Base-by-base conservation (phyloP, 495 filamentous ascomycete genomes). In the Trichocladium uniseriatum region DNA sequence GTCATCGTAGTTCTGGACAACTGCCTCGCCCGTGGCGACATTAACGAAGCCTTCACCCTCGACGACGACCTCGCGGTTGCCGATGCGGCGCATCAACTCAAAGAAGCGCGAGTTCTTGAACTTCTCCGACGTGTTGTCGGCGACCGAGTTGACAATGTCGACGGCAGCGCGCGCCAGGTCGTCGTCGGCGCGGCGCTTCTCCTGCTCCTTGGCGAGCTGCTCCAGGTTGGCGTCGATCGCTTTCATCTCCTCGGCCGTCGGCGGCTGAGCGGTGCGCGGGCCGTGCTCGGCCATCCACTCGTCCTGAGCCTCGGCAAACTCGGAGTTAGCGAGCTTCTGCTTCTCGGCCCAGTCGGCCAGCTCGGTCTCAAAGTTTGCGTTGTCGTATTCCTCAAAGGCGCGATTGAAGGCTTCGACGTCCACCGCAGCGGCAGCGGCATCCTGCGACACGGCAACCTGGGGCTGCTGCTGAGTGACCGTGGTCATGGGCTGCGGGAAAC, bases 51-150 rank as follows among this genome's bases (percentile, higher is more conserved):
- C 48, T 29, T 67, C 60, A 28, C 64, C 65, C 2, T 68, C 56
- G 6, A 73, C 64, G 3, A 67, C 64, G 11, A 74, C 53, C 43
- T 74, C 60, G 24, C 45, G 44, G 42, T 62, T 58, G 5, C 60
- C 66, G 29, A 74, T 65, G 31, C 61, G 62, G 22, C 65, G 63
- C 71, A 74, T 73, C 20, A 74, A 54, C 32, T 61, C 51, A 0
- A 74, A 35, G 39, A 74, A 74, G 13, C 55, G 53, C 7, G 71
- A 74, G 24, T 70, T 64, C 42, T 62, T 67, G 48, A 74, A 73
- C 48, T 73, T 74, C 8, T 66, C 61, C 0, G 62, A 64, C 27
- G 58, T 36, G 48, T 72, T 67, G 41, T 57, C 58, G 7, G 61
- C 45, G 7, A 74, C 63, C 3, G 65, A 64, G 32, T 59, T 44